phyloP scores from a whole-genome alignment of 2,329 filamentous ascomycete species.

The Aspergillus uvarum region DNA sequence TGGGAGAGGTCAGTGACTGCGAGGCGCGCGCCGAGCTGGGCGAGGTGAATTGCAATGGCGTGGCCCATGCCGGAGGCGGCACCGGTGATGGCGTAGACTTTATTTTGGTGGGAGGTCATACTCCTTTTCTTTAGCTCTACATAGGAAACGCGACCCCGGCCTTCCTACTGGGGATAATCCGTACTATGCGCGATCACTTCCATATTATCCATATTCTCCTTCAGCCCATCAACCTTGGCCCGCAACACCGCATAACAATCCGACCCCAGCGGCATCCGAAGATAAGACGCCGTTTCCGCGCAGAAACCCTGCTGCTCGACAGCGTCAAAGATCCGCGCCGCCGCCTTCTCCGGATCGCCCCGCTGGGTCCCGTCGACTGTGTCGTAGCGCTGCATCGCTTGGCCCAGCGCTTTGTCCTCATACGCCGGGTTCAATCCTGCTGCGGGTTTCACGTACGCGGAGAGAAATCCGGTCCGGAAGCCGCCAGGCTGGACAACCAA shows the following conservation, averaged over 20 bases:
- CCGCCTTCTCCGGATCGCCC: neutral
- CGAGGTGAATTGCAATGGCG: too few species aligned
- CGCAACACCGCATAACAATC: neutral
- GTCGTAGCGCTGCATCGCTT: neutral
- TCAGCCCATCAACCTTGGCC: neutral
- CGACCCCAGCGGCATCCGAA: neutral
- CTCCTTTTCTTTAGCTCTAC: too few species aligned
- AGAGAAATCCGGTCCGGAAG: conserved; percentile 27
- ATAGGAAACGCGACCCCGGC: too few species aligned
- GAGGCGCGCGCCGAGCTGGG: too few species aligned
- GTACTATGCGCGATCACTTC: neutral
- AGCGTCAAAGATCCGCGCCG: neutral
- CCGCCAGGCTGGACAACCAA: conserved; percentile 47
- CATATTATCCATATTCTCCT: neutral
- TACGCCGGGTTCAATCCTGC: neutral
- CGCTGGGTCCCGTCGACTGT: neutral
- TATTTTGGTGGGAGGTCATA: too few species aligned
- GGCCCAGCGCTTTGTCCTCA: neutral
- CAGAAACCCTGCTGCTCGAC: neutral
- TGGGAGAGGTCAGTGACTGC: too few species aligned
- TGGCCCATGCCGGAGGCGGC: too few species aligned
- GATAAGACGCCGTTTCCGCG: neutral
- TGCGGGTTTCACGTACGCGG: neutral
- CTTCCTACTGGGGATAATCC: too few species aligned
- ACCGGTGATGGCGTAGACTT: too few species aligned